Percentiles rank a stretch among this genome's conserved stretches.
Conservation (phyloP, 176 grass and related monocot genomes). For the Raddia guianensis region DNA sequence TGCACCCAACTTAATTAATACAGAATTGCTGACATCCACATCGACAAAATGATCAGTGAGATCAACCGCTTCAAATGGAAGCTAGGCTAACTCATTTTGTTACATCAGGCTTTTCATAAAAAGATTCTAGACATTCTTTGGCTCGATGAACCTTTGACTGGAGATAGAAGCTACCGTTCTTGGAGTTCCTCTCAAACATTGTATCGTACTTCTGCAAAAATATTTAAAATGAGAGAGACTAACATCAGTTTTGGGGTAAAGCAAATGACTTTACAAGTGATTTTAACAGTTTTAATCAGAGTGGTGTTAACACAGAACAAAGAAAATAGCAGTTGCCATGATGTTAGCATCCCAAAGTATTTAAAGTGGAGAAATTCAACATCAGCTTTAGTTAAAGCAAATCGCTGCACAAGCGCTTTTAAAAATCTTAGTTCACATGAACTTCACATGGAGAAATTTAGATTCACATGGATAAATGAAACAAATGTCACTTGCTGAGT, state of each 20-base stretch:
- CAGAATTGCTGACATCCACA: not conserved
- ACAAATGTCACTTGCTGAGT: not conserved
- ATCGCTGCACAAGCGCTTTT: not conserved
- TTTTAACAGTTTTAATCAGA: not conserved
- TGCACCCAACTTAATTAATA: slow-evolving; percentile 19
- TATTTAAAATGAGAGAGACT: not conserved
- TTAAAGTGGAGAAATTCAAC: not conserved
- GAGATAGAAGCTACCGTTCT: slow-evolving; percentile 89
- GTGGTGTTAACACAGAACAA: not conserved
- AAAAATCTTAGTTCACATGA: slow-evolving; percentile 6
- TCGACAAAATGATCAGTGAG: not conserved
- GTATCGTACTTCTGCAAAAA: slow-evolving; percentile 77
- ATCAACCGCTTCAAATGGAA: not conserved
- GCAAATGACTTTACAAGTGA: not conserved
- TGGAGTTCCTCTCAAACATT: slow-evolving; percentile 84
- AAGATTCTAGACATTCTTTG: slow-evolving; percentile 78
- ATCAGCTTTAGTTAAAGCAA: not conserved
- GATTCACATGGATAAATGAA: not conserved
- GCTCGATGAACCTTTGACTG: slow-evolving; percentile 92
- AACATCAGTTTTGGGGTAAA: not conserved
- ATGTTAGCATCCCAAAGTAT: slow-evolving; percentile 42
- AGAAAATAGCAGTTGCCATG: not conserved
- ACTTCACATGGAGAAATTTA: not conserved
- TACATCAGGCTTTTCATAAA: slow-evolving; percentile 54
- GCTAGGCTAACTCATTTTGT: slow-evolving; percentile 30